Percentiles rank a stretch among this genome's conserved stretches.
Evolutionary conservation across 345 rosid species (phyloP).

Genomic region (Boechera retrofracta): DNA sequence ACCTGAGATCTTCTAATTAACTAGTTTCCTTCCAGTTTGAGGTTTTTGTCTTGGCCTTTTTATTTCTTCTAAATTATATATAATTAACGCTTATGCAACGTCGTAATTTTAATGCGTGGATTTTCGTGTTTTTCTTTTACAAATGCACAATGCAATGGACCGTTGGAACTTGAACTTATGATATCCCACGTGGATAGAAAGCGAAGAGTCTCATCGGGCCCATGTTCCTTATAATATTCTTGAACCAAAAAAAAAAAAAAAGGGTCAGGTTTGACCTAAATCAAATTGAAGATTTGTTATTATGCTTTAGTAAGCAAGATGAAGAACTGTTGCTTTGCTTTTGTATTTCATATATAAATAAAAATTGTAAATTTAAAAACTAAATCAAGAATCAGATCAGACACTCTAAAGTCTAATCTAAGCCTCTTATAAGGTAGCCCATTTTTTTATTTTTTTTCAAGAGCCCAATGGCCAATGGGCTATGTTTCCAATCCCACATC

Average conservation of each 20-base stretch:
- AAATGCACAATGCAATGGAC: neutral
- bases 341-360: too few species aligned
- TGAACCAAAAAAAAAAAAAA: neutral
- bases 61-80: neutral
- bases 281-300: too few species aligned
- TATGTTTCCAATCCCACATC: too few species aligned
- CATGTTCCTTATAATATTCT: neutral
- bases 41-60: neutral
- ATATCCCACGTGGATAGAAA: constrained; percentile 24
- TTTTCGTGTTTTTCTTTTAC: neutral
- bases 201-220: constrained; percentile 2
- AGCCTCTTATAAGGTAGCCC: too few species aligned
- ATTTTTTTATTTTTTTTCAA: too few species aligned
- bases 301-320: too few species aligned
- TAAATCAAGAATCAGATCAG: neutral
- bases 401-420: neutral
- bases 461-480: too few species aligned
- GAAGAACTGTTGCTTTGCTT: too few species aligned
- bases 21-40: neutral
- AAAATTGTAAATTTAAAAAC: too few species aligned
- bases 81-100: constrained; percentile 12
- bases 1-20: constrained; percentile 19
- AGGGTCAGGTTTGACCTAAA: neutral
- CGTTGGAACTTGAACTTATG: constrained; percentile 35
- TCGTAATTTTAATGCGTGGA: neutral